A percentile compares a stretch with the other conserved stretches of the same genome.
Evolutionary conservation across 495 filamentous ascomycete species (phyloP).

Genomic region (Penicillium verhagenii): DNA sequence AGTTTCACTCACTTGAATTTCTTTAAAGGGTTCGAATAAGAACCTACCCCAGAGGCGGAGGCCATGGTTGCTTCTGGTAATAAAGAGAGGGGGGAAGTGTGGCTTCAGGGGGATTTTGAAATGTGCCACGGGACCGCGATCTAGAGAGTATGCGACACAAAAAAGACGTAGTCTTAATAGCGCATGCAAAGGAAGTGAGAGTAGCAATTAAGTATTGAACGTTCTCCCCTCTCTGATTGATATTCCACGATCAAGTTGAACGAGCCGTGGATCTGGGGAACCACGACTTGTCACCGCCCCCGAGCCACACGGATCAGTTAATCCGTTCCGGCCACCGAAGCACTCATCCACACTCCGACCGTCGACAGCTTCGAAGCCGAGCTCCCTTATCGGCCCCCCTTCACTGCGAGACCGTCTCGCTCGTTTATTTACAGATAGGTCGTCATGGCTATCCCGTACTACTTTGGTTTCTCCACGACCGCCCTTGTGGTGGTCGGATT

Average conservation of each 20-base stretch:
- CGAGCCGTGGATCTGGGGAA: conserved; percentile 27
- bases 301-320: conserved; percentile 21
- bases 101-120: conserved; percentile 22
- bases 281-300: conserved; percentile 19
- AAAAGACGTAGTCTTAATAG: background rate
- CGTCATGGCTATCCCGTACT: conserved; percentile 60
- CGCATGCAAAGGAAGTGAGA: background rate
- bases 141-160: conserved; percentile 1
- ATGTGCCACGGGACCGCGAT: conserved; percentile 1
- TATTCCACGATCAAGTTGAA: conserved; percentile 14
- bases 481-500: conserved; percentile 79
- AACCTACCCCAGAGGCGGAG: conserved; percentile 63
- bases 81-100: conserved; percentile 13
- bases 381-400: conserved; percentile 18
- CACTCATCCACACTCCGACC: conserved; percentile 20
- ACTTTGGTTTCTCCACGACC: conserved; percentile 64
- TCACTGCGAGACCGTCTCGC: conserved; percentile 21
- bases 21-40: conserved; percentile 98
- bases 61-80: conserved; percentile 46
- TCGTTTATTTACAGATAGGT: conserved; percentile 30
- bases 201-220: background rate
- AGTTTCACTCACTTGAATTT: conserved; percentile 84
- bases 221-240: conserved; percentile 2
- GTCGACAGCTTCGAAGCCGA: conserved; percentile 11
- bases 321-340: conserved; percentile 32